Evolutionary conservation across 257 asterid genomes (phyloP).

Genomic region (Solanum tarijense): DNA sequence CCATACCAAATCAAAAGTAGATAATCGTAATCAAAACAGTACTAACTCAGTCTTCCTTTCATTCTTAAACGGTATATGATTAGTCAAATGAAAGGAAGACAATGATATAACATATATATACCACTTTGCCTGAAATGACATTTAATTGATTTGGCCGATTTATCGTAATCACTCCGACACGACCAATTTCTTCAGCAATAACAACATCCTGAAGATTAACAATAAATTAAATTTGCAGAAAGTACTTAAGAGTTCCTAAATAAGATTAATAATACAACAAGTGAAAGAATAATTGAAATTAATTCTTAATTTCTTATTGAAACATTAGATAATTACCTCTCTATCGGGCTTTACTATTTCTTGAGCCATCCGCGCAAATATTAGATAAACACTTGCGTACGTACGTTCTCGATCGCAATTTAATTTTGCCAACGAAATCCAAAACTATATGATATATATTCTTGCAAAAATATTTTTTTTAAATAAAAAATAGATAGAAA

Average conservation of each 20-base stretch:
- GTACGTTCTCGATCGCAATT: background rate
- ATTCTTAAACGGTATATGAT: background rate
- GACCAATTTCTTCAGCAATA: slow-evolving; percentile 46
- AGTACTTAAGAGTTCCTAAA: background rate
- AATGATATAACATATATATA: background rate
- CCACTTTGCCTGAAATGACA: slow-evolving; percentile 44
- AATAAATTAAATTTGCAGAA: background rate
- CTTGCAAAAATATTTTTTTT: background rate
- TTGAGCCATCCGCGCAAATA: background rate
- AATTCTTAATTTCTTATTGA: background rate
- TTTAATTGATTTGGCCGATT: slow-evolving; percentile 77
- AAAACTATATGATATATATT: background rate
- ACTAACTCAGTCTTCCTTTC: background rate
- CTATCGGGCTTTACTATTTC: slow-evolving; percentile 22
- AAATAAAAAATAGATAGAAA: background rate
- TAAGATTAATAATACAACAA: background rate
- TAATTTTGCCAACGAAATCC: background rate
- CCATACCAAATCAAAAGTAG: background rate
- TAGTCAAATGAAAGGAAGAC: background rate
- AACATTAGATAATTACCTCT: slow-evolving; percentile 30
- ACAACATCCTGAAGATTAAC: slow-evolving; percentile 24
- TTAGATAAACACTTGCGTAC: background rate
- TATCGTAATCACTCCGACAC: slow-evolving; percentile 54
- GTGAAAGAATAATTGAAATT: background rate
- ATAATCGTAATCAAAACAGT: too few species aligned